Evolutionary conservation across 768 basidiomycete species (phyloP), one percentile per base, ranked within the genome.

Genomic region (Suillus tomentosus): DNA sequence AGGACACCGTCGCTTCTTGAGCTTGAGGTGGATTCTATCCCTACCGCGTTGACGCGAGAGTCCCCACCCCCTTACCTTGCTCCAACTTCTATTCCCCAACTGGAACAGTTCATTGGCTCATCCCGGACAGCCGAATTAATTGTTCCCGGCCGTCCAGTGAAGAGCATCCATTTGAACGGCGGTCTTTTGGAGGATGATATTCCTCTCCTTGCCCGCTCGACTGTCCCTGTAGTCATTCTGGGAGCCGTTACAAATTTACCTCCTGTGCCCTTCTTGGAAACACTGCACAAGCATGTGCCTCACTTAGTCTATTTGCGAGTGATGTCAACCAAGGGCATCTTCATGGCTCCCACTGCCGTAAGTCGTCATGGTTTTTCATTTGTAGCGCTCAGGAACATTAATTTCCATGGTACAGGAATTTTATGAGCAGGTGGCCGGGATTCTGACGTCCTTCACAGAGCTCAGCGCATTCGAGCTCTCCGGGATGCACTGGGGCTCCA

Each of bases 401-500:
- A 72, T 64, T 66, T 22, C 43, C 39, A 36, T 40, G 37, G 14
- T 14, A 11, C 70, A 92, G 88, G 79, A 81, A 22, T 89, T 89
- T 71, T 88, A 88, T 69, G 78, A 85, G 55, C 81, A 87, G 66
- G 84, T 89, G 50, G 83, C 88, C 61, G 76, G 77, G 56, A 78
- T 80, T 7, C 80, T 93, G 65, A 79, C 81, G n/a, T 81, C 82
- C 9, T 82, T 92, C 66, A 77, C 84, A n/a, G 76, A 84, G 62
- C 81, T 92, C 42, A 78, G 82, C 66, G 83, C 84, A 54, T 91
- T 91, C 70, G 91, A 92, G 72, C 83, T 92, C 36, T 87, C 84
- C 55, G 91, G 91, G 40, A 85, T 92, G 77, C 88, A 88, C 67
- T 92, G 90, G 89, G 81, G 83, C 56, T 86, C 85, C 6, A 80